Percentiles rank a stretch among this genome's conserved stretches.
phyloP scores from a whole-genome alignment of 2,329 filamentous ascomycete species.

The Colletotrichum musicola region DNA sequence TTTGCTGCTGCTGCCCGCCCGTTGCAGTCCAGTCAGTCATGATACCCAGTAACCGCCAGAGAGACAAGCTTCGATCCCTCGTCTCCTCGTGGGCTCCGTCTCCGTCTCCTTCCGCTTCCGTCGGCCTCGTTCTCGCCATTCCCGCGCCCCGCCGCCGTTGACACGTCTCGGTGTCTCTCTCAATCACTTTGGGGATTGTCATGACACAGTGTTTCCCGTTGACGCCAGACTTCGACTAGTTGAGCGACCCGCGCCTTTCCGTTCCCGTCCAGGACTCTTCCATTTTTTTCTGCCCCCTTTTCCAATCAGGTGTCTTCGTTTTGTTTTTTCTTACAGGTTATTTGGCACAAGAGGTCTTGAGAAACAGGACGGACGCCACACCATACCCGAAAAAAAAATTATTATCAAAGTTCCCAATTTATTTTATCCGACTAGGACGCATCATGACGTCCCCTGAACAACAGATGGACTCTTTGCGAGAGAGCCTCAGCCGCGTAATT shows the following conservation, averaged over 20 bases:
- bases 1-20: constrained; percentile 11
- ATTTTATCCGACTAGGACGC: constrained; percentile 5
- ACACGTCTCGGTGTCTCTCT: constrained; percentile 14
- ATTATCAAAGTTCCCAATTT: neutral
- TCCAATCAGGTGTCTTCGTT: neutral
- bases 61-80: constrained; percentile 15
- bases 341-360: neutral
- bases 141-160: constrained; percentile 8
- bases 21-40: constrained; percentile 26
- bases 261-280: neutral
- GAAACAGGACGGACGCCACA: neutral
- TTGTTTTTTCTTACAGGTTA: neutral
- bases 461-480: constrained; percentile 37
- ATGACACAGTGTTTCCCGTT: too few species aligned
- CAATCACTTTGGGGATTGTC: neutral
- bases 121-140: constrained; percentile 5
- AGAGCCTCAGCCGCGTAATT: constrained; percentile 38
- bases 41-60: constrained; percentile 32
- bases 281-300: neutral
- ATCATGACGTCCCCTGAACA: constrained; percentile 39
- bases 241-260: too few species aligned
- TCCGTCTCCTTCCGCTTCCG: constrained; percentile 8
- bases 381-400: neutral
- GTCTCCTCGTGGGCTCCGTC: constrained; percentile 19
- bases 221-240: too few species aligned